Percentiles rank a stretch among this genome's conserved stretches.
phyloP scores from a whole-genome alignment of 1,139 yeast species.

The Kluyveromyces sp. region DNA sequence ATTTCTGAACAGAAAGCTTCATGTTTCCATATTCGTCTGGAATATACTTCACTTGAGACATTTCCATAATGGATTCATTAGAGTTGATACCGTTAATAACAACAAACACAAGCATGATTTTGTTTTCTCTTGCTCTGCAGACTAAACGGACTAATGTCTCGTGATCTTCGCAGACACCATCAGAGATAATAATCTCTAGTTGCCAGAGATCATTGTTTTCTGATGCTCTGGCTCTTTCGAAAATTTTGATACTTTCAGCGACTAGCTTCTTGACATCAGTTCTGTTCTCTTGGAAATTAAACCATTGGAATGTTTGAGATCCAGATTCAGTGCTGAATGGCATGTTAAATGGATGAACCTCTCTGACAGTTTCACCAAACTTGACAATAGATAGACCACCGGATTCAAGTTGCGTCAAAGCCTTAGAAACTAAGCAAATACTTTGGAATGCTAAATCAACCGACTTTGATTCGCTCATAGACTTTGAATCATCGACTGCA shows the following conservation, averaged over 20 bases:
- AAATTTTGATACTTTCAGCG: constrained; percentile 61
- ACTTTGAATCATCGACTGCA: constrained; percentile 93
- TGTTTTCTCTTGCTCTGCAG: constrained; percentile 85
- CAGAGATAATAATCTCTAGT: constrained; percentile 83
- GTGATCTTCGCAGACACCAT: constrained; percentile 96
- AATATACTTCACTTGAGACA: constrained; percentile 83
- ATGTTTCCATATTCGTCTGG: constrained; percentile 64
- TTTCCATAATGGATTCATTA: constrained; percentile 81
- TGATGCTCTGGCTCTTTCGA: constrained; percentile 52
- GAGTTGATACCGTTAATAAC: constrained; percentile 84
- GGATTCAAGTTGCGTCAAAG: constrained; percentile 86
- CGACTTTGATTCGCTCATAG: constrained; percentile 91
- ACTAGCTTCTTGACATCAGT: constrained; percentile 79
- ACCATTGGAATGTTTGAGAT: constrained; percentile 75
- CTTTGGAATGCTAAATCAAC: constrained; percentile 90
- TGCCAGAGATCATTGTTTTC: constrained; percentile 77
- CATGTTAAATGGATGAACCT: constrained; percentile 84
- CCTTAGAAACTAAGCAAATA: constrained; percentile 89
- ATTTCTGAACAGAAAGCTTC: constrained; percentile 71
- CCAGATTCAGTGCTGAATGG: constrained; percentile 84
- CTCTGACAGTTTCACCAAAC: constrained; percentile 77
- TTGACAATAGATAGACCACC: constrained; percentile 88
- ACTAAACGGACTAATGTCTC: constrained; percentile 73
- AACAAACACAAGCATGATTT: constrained; percentile 92
- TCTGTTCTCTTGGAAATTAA: constrained; percentile 80